Conservation (phyloP, 345 rosid species). For the Sisymbrium irio region DNA sequence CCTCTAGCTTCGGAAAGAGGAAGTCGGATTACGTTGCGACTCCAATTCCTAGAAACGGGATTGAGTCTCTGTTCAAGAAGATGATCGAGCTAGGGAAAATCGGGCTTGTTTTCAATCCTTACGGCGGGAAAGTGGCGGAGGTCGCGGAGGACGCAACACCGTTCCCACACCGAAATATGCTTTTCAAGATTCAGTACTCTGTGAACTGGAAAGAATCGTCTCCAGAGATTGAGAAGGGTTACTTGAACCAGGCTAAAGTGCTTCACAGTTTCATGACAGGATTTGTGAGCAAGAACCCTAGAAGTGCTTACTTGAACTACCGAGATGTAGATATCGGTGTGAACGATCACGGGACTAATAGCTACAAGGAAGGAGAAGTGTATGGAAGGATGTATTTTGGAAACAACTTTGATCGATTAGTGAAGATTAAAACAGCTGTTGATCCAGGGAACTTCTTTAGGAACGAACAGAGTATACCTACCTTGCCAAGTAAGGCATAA, state of each 20-base stretch:
- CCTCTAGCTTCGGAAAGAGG: constrained; percentile 45
- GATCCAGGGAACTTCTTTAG: constrained; percentile 58
- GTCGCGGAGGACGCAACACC: constrained; percentile 40
- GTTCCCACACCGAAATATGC: constrained; percentile 59
- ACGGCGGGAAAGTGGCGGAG: constrained; percentile 61
- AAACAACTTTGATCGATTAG: constrained; percentile 52
- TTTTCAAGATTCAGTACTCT: constrained; percentile 51
- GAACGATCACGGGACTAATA: constrained; percentile 21
- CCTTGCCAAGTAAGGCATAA: constrained; percentile 37
- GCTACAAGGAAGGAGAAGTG: constrained; percentile 42
- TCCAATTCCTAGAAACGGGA: constrained; percentile 32
- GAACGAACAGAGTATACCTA: constrained; percentile 62
- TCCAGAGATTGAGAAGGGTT: constrained; percentile 21
- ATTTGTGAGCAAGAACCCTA: constrained; percentile 63
- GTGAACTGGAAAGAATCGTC: constrained; percentile 48
- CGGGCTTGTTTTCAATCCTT: constrained; percentile 54
- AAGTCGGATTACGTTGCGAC: constrained; percentile 62
- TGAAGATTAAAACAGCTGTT: constrained; percentile 46
- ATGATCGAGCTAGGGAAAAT: constrained; percentile 47
- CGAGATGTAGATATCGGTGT: constrained; percentile 58
- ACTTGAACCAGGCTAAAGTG: constrained; percentile 25
- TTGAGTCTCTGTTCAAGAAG: constrained; percentile 49
- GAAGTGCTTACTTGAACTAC: constrained; percentile 53
- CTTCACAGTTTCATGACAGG: constrained; percentile 58
- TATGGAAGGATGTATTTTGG: constrained; percentile 62